Base-by-base conservation (phyloP, 2,329 filamentous ascomycete genomes). In the Geosmithia putterillii region DNA sequence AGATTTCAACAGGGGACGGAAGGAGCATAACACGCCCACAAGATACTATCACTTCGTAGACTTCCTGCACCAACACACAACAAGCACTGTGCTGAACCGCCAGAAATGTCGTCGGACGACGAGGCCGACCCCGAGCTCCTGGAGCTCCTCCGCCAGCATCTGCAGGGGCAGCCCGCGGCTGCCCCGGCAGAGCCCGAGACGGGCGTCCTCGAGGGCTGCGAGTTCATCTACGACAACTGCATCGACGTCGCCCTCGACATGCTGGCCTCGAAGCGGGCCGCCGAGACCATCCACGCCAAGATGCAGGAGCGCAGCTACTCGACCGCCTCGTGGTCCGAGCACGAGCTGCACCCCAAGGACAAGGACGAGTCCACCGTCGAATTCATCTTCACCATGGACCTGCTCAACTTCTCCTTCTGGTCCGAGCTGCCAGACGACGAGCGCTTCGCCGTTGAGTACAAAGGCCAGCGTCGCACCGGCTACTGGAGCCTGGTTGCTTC, bases 361-460 rank as follows among this genome's bases (percentile, higher is more conserved):
- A 87, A 87, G 56, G 81, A 94, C 56, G 84, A 86, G 55, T 73
- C 64, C 42, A 89, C 87, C 0, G 78, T 94, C 19, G 82, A 86
- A 49, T 96, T 98, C 58, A 90, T 98, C 54, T 96, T 98, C 59
- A 87, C 86, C 18, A 94, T 98, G 87, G 92, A 98, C 59, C 62
- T 98, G 22, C 67, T 98, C 42, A 98, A 98, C 59, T 98, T 96
- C 58, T 94, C 83, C 19, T 98, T 98, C 61, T 98, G 92, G 92
- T 94, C 86, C 14, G 81, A 86, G 42, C 57, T 64, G 38, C 61
- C 69, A 0, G 80, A 84, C 10, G 72, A 79, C 5, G 79, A 90
- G 53, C 73, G 87, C 10, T 98, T 90, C 60, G 75, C 83, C 9
- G 74, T 98, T 37, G 81, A 86, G 45, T 96, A 95, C 61, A 75